Evolutionary conservation across 1,139 yeast species (phyloP).

Genomic region (Yamadazyma songkhlaensis): DNA sequence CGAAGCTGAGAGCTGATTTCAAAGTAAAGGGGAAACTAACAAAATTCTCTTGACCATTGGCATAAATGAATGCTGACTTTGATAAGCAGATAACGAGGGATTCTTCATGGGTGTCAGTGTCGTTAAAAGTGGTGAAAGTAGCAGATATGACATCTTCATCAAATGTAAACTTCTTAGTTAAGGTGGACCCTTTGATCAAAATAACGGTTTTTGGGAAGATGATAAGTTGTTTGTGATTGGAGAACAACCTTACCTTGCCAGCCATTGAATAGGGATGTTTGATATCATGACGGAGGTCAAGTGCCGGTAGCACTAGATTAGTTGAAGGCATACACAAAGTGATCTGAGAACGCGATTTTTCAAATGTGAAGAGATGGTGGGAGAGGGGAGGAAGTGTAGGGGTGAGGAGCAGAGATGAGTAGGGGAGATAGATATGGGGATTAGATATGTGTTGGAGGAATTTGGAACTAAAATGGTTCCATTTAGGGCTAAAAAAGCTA

Average conservation of each 20-base stretch:
- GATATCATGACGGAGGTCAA: conserved; percentile 9
- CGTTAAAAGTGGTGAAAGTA: conserved; percentile 42
- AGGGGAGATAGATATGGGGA: too few species aligned
- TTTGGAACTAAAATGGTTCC: too few species aligned
- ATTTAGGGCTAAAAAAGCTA: too few species aligned
- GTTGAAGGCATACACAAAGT: background rate
- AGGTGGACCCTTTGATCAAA: conserved; percentile 42
- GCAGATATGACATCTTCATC: conserved; percentile 49
- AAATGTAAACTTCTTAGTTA: conserved; percentile 49
- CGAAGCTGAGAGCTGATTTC: conserved; percentile 54
- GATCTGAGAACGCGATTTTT: too few species aligned
- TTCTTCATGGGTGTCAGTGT: conserved; percentile 10
- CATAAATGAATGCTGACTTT: conserved; percentile 56
- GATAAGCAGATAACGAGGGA: conserved; percentile 47
- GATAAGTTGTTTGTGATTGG: conserved; percentile 28
- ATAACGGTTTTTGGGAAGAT: conserved; percentile 21
- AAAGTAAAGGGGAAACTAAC: conserved; percentile 65
- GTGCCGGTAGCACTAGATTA: conserved; percentile 7
- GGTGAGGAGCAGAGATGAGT: too few species aligned
- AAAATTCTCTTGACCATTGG: conserved; percentile 55
- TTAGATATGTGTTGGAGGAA: too few species aligned
- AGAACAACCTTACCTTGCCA: conserved; percentile 20
- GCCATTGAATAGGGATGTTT: conserved; percentile 5
- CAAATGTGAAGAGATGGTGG: too few species aligned
- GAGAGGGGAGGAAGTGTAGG: too few species aligned